Percentiles rank a stretch among this genome's conserved stretches.
Conservation (phyloP, 495 filamentous ascomycete species). For the Podospora fimiseda region DNA sequence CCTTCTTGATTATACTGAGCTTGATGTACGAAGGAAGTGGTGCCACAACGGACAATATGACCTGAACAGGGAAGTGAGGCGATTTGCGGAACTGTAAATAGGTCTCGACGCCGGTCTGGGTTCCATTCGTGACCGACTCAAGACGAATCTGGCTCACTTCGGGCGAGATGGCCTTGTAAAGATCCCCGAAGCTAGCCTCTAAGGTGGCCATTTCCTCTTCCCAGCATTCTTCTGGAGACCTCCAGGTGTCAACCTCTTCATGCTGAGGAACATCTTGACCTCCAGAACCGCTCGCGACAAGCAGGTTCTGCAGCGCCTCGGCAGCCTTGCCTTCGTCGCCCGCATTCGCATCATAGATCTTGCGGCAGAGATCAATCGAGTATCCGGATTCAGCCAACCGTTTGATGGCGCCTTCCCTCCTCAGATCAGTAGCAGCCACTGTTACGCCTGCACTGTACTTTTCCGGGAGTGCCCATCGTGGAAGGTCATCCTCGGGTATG, state of each 20-base stretch:
- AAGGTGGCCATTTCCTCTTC: constrained; percentile 74
- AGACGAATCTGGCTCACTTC: constrained; percentile 59
- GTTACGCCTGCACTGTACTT: constrained; percentile 82
- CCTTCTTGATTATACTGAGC: constrained; percentile 77
- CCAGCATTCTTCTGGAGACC: constrained; percentile 58
- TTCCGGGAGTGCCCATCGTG: constrained; percentile 82
- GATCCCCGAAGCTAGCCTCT: constrained; percentile 70
- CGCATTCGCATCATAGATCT: constrained; percentile 56
- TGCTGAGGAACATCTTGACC: constrained; percentile 1
- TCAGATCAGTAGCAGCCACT: constrained; percentile 71
- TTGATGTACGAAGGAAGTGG: constrained; percentile 86
- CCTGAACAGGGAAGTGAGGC: constrained; percentile 65
- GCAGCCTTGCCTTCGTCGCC: constrained; percentile 77
- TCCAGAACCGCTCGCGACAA: constrained; percentile 45
- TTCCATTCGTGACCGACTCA: constrained; percentile 39
- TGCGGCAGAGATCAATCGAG: constrained; percentile 71
- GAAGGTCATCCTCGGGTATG: constrained; percentile 93
- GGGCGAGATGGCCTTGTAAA: constrained; percentile 50
- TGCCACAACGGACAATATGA: constrained; percentile 64
- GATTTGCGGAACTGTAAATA: constrained; percentile 46
- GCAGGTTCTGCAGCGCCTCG: constrained; percentile 64
- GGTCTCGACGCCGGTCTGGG: constrained; percentile 37
- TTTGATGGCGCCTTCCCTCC: constrained; percentile 71
- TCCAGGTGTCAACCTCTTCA: constrained; percentile 32
- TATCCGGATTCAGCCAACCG: constrained; percentile 79